Base-by-base conservation (phyloP, 2,329 filamentous ascomycete genomes). In the Trichothecium sympodiale region DNA sequence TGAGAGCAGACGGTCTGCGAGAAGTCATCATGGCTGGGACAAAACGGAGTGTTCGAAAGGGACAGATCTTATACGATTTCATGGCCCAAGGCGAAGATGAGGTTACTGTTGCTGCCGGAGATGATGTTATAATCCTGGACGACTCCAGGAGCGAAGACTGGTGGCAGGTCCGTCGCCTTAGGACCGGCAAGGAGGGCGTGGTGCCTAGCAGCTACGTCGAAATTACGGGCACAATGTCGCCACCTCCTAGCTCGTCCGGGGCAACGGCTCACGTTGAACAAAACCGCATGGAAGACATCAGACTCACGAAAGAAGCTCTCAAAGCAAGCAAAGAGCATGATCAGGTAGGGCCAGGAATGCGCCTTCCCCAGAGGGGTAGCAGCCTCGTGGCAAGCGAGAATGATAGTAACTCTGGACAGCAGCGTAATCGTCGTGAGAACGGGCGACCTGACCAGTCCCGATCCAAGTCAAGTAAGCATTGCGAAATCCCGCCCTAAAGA, bases 131-230 rank as follows among this genome's bases (percentile, higher is more conserved):
- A 30, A 67, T 98, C 36, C 57, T 96, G 38, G 89, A 98, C 53
- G 87, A 95, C 51, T 76, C 69, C 25, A 91, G 88, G 60, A 95
- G 88, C 43, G 87, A 95, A 40, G 91, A 98, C 54, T 98, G 91
- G 91, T 96, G 91, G 89, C 87, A 91, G 66, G 86, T 98, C 26
- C 77, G 83, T 40, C 77, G 88, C 26, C 53, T 95, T 43, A 93
- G 87, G 63, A 96, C 87, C 54, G 86, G 86, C 47, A 91, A 87
- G 53, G 86, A 95, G 61, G 91, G 91, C 28, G 91, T 98, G 17
- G 88, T 98, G 8, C 91, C 91, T 12, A 91, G 87, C 65, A 94
- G 86, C 59, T 98, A 96, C 52, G 80, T 98, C 47, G 89, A 98
- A 56, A 67, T 94, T 35, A 88, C 77, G 16, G 86, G 85, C 37